phyloP scores from a whole-genome alignment of 441 rosid genomes.

The Dalechampia spathulata region DNA sequence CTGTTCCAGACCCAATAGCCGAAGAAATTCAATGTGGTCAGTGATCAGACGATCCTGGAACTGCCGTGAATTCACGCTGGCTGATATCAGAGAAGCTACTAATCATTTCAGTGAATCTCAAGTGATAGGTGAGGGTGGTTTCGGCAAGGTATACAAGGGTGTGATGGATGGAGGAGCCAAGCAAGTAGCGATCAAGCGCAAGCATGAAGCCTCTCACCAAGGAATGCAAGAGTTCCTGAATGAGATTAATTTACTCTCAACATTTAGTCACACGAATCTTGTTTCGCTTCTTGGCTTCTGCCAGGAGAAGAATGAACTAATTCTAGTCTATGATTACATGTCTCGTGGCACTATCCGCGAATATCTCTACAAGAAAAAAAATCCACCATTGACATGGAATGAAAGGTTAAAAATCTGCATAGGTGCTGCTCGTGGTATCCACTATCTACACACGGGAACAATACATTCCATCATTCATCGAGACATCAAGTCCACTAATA shows the following conservation, averaged over 20 bases:
- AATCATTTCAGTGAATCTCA: constrained; percentile 13
- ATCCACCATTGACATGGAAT: constrained; percentile 13
- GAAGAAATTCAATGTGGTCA: background rate
- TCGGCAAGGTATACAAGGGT: constrained; percentile 29
- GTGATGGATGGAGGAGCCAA: constrained; percentile 12
- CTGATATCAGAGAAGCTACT: constrained; percentile 23
- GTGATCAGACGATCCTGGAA: background rate
- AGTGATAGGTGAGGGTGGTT: constrained; percentile 25
- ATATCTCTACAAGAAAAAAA: constrained; percentile 13
- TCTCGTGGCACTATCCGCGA: constrained; percentile 12
- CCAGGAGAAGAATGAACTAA: constrained; percentile 23
- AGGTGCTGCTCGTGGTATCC: constrained; percentile 21
- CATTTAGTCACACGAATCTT: constrained; percentile 21
- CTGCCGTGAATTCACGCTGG: constrained; percentile 16
- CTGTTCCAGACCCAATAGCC: background rate
- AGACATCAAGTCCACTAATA: constrained; percentile 24
- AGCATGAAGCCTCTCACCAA: constrained; percentile 14
- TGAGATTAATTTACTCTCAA: constrained; percentile 22
- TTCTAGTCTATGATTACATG: constrained; percentile 27
- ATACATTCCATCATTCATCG: constrained; percentile 17
- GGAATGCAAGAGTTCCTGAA: constrained; percentile 18
- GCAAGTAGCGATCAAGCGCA: constrained; percentile 24
- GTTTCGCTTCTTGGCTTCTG: constrained; percentile 28
- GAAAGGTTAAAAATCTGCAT: constrained; percentile 19
- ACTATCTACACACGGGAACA: constrained; percentile 15